Evolutionary conservation across 2,329 filamentous ascomycete species (phyloP).

Genomic region (Penicillium sp.): DNA sequence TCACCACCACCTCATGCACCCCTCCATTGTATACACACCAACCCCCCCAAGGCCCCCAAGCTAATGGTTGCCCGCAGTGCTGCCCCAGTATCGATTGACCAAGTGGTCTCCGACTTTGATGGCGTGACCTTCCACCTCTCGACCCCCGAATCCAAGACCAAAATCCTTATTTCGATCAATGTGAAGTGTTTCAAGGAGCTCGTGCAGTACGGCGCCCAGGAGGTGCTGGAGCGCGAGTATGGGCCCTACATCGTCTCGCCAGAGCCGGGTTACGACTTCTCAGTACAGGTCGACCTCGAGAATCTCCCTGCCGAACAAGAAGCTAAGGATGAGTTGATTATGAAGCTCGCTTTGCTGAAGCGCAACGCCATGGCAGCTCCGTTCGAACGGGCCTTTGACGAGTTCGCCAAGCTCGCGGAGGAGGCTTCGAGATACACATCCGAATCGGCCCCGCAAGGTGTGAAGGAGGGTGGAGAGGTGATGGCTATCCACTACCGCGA

Average conservation of each 20-base stretch:
- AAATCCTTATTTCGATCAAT: slow-evolving; percentile 91
- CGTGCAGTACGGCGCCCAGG: slow-evolving; percentile 86
- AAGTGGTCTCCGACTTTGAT: slow-evolving; percentile 98
- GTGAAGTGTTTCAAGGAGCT: slow-evolving; percentile 95
- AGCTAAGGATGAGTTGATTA: slow-evolving; percentile 80
- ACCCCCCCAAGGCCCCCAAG: slow-evolving; percentile 35
- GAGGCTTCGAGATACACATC: slow-evolving; percentile 90
- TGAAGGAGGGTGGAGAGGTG: slow-evolving; percentile 85
- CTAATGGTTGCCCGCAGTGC: slow-evolving; percentile 60
- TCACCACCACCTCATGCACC: slow-evolving; percentile 12
- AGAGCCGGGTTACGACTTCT: slow-evolving; percentile 95
- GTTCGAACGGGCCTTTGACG: slow-evolving; percentile 94
- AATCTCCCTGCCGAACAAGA: slow-evolving; percentile 82
- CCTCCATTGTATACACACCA: slow-evolving; percentile 33
- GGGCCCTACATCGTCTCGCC: slow-evolving; percentile 84
- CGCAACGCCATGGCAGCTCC: slow-evolving; percentile 98
- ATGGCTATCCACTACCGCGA: slow-evolving; percentile 98
- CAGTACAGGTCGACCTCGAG: slow-evolving; percentile 84
- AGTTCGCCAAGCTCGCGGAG: slow-evolving; percentile 82
- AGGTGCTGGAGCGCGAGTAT: slow-evolving; percentile 92
- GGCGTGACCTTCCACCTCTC: slow-evolving; percentile 98
- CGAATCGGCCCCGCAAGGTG: slow-evolving; percentile 88
- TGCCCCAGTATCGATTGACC: slow-evolving; percentile 85
- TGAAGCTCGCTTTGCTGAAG: slow-evolving; percentile 87
- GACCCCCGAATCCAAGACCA: slow-evolving; percentile 88